Conservation (phyloP, 164 flowering plant genomes). For the Sextonia rubra region DNA sequence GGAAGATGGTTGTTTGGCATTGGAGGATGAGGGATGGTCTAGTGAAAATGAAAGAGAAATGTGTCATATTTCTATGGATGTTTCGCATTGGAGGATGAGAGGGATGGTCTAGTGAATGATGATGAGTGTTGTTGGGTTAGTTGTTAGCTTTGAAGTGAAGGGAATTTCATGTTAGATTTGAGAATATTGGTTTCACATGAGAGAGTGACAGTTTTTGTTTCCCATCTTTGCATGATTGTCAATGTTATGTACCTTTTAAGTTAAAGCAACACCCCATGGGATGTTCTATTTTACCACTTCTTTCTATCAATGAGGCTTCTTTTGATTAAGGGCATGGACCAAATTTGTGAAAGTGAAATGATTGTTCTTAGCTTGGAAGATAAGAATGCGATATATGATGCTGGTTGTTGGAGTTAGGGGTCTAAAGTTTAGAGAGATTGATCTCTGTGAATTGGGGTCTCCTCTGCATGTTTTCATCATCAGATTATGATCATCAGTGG, state of each 20-base stretch:
- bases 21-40: no score
- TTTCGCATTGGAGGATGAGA: background rate
- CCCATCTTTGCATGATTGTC: no score
- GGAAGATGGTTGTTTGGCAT: no score
- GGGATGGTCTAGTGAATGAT: background rate
- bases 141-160: slow-evolving; percentile 5
- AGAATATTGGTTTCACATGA: background rate
- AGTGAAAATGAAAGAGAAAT: background rate
- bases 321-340: background rate
- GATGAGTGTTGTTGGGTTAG: background rate
- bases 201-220: background rate
- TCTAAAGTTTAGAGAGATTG: no score
- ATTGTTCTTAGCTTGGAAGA: background rate
- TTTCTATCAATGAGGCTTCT: background rate
- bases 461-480: no score
- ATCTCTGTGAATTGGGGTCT: no score
- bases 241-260: background rate
- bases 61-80: background rate
- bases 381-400: no score
- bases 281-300: background rate
- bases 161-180: background rate
- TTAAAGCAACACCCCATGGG: background rate
- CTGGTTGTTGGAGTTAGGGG: no score
- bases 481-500: no score
- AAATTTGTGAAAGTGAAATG: background rate